Evolutionary conservation across 495 filamentous ascomycete species (phyloP).

Genomic region (Penicillium psychrofluorescens): DNA sequence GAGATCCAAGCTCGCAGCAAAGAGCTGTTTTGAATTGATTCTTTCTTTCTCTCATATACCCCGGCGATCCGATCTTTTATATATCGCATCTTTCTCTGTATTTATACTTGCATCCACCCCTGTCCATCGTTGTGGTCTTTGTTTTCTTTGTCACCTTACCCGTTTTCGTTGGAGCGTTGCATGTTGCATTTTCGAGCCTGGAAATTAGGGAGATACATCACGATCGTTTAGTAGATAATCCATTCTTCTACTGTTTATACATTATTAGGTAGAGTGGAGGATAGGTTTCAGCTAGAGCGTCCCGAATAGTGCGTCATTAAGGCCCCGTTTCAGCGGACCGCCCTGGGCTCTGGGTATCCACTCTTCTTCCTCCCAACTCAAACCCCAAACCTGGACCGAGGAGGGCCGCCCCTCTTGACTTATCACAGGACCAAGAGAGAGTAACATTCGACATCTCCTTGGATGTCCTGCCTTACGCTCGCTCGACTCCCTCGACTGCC

Average conservation of each 20-base stretch:
- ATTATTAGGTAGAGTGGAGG: too few relatives aligned
- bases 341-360: constrained; percentile 5
- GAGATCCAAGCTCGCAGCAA: constrained; percentile 62
- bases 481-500: constrained; percentile 8
- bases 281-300: constrained; percentile 8
- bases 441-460: background rate
- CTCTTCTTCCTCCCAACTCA: constrained; percentile 1
- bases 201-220: constrained; percentile 7
- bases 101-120: background rate
- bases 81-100: constrained; percentile 1
- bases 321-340: constrained; percentile 17
- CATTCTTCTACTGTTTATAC: too few relatives aligned
- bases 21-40: constrained; percentile 35
- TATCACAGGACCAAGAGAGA: too few relatives aligned
- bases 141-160: background rate
- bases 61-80: constrained; percentile 4
- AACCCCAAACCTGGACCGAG: constrained; percentile 9
- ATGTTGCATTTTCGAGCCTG: constrained; percentile 5
- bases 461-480: constrained; percentile 12
- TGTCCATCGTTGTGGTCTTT: background rate
- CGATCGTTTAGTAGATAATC: background rate
- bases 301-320: constrained; percentile 15
- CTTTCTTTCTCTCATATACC: background rate
- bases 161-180: constrained; percentile 1
- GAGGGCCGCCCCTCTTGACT: background rate